Percentiles rank a stretch among this genome's conserved stretches.
Evolutionary conservation across 176 grass and related monocot genomes (phyloP).

Genomic region (Aegilops umbellulata): DNA sequence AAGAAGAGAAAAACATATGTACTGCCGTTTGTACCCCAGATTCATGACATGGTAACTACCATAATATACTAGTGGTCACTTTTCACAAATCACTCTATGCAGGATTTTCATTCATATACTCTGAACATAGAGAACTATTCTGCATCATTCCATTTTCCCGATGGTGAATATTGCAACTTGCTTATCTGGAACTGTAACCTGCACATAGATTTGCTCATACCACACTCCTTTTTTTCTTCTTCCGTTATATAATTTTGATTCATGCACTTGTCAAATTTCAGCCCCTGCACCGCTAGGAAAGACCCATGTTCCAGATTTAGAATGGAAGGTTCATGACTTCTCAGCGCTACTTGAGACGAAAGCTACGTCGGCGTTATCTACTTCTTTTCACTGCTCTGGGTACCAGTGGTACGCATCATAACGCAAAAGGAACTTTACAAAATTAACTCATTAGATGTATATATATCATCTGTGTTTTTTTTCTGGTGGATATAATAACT

Average conservation of each 20-base stretch:
- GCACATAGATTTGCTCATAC: neutral
- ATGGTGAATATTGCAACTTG: neutral
- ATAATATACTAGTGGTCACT: neutral
- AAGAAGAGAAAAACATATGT: neutral
- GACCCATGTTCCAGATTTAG: neutral
- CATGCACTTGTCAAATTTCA: conserved; percentile 2
- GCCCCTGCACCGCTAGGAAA: neutral
- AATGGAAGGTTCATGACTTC: conserved; percentile 39
- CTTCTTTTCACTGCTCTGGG: neutral
- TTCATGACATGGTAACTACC: too few relatives aligned
- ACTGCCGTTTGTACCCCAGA: neutral
- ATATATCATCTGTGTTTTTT: neutral
- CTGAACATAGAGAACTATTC: neutral
- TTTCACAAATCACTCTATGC: neutral
- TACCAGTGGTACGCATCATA: conserved; percentile 4
- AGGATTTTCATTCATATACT: neutral
- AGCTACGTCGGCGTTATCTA: neutral
- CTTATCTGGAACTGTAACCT: neutral
- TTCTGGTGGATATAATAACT: neutral
- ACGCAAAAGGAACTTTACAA: neutral
- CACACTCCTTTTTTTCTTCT: neutral
- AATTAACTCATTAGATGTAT: neutral
- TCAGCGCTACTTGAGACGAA: conserved; percentile 22
- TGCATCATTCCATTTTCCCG: neutral
- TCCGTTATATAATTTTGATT: neutral